Conservation (phyloP, 345 rosid genomes). For the Gossypium sturtianum region DNA sequence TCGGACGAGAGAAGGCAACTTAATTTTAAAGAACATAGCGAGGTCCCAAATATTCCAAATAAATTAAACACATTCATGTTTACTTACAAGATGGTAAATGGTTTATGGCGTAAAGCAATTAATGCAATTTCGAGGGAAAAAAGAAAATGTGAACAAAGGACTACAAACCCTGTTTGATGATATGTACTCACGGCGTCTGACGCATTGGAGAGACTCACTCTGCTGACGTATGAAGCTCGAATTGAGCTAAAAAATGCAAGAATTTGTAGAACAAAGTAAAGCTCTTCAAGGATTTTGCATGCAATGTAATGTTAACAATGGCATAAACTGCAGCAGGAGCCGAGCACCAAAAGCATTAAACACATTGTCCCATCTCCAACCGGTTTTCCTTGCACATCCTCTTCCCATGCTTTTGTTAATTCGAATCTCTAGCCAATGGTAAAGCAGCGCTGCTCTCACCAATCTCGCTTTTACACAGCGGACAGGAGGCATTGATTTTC, state of each 20-base stretch:
- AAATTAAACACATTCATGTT: neutral
- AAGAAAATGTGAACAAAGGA: neutral
- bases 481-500: conserved; percentile 69
- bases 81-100: neutral
- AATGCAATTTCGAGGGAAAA: neutral
- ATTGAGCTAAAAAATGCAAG: neutral
- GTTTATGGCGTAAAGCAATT: neutral
- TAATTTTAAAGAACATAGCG: neutral
- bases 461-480: conserved; percentile 63
- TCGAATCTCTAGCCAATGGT: conserved; percentile 19
- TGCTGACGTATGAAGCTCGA: neutral
- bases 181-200: no score
- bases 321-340: neutral
- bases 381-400: neutral
- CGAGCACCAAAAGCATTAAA: neutral
- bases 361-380: neutral
- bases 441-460: conserved; percentile 35
- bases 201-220: neutral
- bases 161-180: neutral
- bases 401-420: conserved; percentile 5
- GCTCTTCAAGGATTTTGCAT: neutral
- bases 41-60: neutral
- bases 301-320: neutral
- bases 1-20: neutral
- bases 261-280: neutral